Conservation (phyloP, 192 early-diverging fungal genomes). For the Coemansia sp. region DNA sequence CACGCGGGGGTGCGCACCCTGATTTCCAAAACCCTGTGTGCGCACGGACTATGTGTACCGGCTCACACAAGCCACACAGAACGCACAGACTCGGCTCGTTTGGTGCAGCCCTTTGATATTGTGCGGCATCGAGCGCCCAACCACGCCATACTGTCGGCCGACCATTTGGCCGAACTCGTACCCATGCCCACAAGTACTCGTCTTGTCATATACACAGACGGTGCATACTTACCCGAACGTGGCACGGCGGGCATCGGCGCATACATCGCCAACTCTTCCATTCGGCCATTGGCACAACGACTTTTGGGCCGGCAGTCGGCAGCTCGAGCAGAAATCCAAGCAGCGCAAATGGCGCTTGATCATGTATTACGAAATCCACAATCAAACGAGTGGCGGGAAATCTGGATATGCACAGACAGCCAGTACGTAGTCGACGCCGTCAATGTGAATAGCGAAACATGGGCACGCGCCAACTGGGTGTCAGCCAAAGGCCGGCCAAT, state of each 20-base stretch:
- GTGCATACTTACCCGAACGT: slow-evolving; percentile 33
- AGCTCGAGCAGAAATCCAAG: slow-evolving; percentile 40
- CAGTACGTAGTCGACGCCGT: slow-evolving; percentile 43
- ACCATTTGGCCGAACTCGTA: slow-evolving; percentile 44
- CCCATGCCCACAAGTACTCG: slow-evolving; percentile 16
- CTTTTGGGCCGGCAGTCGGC: slow-evolving; percentile 32
- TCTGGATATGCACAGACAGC: slow-evolving; percentile 51
- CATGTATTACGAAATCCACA: not conserved
- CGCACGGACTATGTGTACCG: slow-evolving; percentile 11
- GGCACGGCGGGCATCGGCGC: slow-evolving; percentile 38
- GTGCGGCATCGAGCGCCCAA: slow-evolving; percentile 32
- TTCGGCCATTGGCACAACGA: slow-evolving; percentile 28
- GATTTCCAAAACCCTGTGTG: slow-evolving; percentile 9
- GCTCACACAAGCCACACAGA: too few relatives aligned
- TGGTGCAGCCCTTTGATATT: slow-evolving; percentile 5
- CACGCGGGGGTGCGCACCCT: slow-evolving; percentile 13
- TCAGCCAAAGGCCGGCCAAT: slow-evolving; percentile 39
- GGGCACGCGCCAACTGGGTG: slow-evolving; percentile 31
- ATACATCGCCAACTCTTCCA: slow-evolving; percentile 21
- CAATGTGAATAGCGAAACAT: slow-evolving; percentile 40
- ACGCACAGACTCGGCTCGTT: too few relatives aligned
- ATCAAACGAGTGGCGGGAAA: slow-evolving; percentile 8
- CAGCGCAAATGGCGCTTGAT: slow-evolving; percentile 24
- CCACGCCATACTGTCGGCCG: slow-evolving; percentile 31
- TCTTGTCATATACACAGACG: slow-evolving; percentile 33